Evolutionary conservation across 2,329 filamentous ascomycete genomes (phyloP).

Genomic region (Colletotrichum brevisporum): DNA sequence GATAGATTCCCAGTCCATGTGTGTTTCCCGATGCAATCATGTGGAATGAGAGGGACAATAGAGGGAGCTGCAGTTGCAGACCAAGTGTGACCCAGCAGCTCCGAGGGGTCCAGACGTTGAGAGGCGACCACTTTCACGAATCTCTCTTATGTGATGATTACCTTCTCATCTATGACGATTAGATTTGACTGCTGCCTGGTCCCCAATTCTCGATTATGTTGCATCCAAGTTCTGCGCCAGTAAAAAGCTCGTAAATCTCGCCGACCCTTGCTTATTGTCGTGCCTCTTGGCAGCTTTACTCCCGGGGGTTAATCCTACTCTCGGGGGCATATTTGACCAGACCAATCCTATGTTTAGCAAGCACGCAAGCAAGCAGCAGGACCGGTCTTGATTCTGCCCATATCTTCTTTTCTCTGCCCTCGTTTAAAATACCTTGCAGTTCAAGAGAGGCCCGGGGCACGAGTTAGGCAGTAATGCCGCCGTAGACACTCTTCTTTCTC

Average conservation of each 20-base stretch:
- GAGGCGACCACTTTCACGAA: background rate
- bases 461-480: background rate
- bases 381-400: background rate
- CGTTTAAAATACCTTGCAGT: background rate
- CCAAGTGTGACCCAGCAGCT: no score
- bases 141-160: slow-evolving; percentile 3
- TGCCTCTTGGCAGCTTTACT: background rate
- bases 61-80: no score
- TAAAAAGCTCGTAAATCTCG: background rate
- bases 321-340: background rate
- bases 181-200: slow-evolving; percentile 21
- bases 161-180: slow-evolving; percentile 11
- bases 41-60: no score
- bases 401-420: background rate
- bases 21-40: no score
- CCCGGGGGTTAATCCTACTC: background rate
- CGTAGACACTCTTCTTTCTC: background rate
- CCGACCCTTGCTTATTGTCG: background rate
- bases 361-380: background rate
- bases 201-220: background rate
- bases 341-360: background rate
- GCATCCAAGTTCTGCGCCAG: slow-evolving; percentile 7
- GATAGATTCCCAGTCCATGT: no score
- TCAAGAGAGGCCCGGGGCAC: background rate
- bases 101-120: no score